phyloP scores from a whole-genome alignment of 2,329 filamentous ascomycete genomes.

The Monosporascus sp. region DNA sequence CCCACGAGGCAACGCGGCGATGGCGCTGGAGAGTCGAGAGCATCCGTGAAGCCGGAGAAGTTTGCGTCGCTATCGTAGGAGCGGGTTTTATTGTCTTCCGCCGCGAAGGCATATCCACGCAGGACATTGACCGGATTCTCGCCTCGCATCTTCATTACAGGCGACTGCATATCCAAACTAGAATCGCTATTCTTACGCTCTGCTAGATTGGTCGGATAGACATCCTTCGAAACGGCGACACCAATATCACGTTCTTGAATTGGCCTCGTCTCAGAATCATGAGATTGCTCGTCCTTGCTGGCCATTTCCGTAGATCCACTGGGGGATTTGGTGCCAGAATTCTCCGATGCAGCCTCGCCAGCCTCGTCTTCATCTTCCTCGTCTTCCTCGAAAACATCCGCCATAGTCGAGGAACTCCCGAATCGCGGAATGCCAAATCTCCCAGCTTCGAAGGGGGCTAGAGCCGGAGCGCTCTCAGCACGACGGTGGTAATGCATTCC shows the following conservation, averaged over 20 bases:
- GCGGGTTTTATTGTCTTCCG: slow-evolving; percentile 37
- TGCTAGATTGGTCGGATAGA: slow-evolving; percentile 16
- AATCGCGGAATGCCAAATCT: slow-evolving; percentile 56
- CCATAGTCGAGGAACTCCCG: slow-evolving; percentile 69
- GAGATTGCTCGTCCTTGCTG: slow-evolving; percentile 7
- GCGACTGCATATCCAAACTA: slow-evolving; percentile 34
- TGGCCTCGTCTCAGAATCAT: slow-evolving; percentile 21
- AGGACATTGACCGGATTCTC: slow-evolving; percentile 46
- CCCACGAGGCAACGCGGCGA: slow-evolving; percentile 39
- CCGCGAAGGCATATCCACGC: slow-evolving; percentile 46
- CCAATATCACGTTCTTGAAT: slow-evolving; percentile 24
- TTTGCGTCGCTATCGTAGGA: slow-evolving; percentile 34
- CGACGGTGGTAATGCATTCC: slow-evolving; percentile 73
- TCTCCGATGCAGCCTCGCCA: slow-evolving; percentile 20
- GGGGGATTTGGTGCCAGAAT: slow-evolving; percentile 20
- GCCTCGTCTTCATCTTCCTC: slow-evolving; percentile 55
- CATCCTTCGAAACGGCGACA: slow-evolving; percentile 8
- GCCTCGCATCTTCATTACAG: slow-evolving; percentile 37
- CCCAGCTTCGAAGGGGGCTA: slow-evolving; percentile 65
- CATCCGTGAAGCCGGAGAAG: slow-evolving; percentile 28
- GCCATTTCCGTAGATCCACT: slow-evolving; percentile 17
- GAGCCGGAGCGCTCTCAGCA: slow-evolving; percentile 74
- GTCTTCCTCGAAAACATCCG: slow-evolving; percentile 82
- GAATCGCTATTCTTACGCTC: slow-evolving; percentile 43
- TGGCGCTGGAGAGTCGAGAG: slow-evolving; percentile 37